Conservation (phyloP, 2,329 filamentous ascomycete species). For the Ilyonectria destructans region DNA sequence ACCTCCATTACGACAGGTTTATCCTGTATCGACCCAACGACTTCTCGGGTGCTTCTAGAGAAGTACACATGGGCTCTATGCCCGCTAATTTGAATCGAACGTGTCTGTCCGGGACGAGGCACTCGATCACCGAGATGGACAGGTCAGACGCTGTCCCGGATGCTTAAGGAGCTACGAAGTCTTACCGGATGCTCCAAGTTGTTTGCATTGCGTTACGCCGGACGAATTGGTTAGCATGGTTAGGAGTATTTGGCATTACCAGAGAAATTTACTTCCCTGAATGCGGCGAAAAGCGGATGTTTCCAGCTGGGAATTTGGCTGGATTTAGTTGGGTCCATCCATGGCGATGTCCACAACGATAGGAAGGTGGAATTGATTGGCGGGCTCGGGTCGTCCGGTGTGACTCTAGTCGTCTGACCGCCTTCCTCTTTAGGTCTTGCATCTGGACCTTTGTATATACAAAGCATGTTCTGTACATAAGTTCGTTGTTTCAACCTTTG, state of each 20-base stretch:
- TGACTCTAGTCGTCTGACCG: slow-evolving; percentile 2
- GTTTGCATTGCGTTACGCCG: no score
- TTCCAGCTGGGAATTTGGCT: neutral
- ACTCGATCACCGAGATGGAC: neutral
- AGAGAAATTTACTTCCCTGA: no score
- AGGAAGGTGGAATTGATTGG: slow-evolving; percentile 1
- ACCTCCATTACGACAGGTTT: neutral
- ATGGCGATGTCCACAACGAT: neutral
- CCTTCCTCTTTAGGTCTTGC: slow-evolving; percentile 12
- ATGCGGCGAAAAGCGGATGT: neutral
- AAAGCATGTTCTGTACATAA: neutral
- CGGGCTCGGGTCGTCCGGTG: neutral
- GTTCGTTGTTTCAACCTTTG: neutral
- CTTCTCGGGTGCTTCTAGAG: neutral
- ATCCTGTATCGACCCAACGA: neutral
- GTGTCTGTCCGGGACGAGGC: neutral
- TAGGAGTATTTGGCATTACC: no score
- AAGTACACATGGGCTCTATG: neutral
- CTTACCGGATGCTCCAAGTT: neutral
- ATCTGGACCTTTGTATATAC: neutral
- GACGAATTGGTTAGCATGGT: no score
- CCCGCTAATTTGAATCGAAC: neutral
- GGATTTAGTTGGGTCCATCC: neutral
- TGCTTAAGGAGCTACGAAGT: neutral
- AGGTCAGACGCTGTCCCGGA: neutral